These are phyloP conservation scores for Aspergillus niger DNA, from an alignment of 2,329 filamentous ascomycete species.

Conservation along the genomic window DNA sequence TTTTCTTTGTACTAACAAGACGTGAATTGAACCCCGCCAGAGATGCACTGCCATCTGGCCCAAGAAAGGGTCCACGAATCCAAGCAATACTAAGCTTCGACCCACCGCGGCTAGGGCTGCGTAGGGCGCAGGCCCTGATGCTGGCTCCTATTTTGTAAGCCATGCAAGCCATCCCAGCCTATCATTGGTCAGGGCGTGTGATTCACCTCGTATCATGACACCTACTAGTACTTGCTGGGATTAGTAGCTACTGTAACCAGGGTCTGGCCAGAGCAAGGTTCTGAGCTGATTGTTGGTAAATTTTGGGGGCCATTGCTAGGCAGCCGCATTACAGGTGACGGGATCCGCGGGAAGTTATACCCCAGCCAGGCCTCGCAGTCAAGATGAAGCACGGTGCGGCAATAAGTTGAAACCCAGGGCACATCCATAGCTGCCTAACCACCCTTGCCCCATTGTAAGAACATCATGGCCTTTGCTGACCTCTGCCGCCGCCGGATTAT, in stretches of 20 bases:
- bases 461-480: no score
- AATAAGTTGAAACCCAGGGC: no score
- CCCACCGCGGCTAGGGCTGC: slow-evolving; percentile 2
- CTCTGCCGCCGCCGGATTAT: no score
- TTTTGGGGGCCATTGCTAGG: neutral
- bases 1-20: no score
- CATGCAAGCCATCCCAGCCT: neutral
- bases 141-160: neutral
- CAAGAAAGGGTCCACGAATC: neutral
- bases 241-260: neutral
- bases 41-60: neutral
- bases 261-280: neutral
- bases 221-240: no score
- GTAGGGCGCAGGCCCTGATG: neutral
- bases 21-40: neutral
- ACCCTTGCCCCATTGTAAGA: no score
- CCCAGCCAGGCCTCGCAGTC: no score
- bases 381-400: no score
- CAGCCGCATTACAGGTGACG: neutral
- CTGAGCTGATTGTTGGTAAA: no score
- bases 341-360: neutral
- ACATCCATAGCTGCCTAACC: no score
- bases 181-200: neutral
- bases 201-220: no score
- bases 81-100: neutral